Conservation (phyloP, 352 stramenopile genomes). For the Globisporangium uncinulatum region DNA sequence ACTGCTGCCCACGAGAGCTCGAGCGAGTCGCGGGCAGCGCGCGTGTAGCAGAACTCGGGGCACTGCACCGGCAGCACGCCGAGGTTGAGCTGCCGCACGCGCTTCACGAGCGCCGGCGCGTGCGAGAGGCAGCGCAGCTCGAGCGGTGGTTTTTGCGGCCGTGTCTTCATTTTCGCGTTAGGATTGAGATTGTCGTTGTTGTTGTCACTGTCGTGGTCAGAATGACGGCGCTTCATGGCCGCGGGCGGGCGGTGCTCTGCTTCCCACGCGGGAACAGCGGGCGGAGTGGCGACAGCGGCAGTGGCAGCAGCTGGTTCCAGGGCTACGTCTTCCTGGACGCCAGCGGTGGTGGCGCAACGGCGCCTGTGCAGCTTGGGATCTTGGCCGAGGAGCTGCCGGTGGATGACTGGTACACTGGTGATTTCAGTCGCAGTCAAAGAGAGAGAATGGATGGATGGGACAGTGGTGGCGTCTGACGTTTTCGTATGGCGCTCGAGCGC, state of each 20-base stretch:
- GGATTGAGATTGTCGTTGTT: slow-evolving; percentile 9
- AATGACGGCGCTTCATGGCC: slow-evolving; percentile 19
- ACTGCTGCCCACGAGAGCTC: slow-evolving; percentile 41
- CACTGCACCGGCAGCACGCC: slow-evolving; percentile 60
- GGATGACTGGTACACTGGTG: slow-evolving; percentile 40
- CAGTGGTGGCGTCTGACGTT: too few relatives aligned
- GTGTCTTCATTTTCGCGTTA: slow-evolving; percentile 7
- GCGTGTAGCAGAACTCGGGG: slow-evolving; percentile 59
- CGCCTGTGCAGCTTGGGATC: slow-evolving; percentile 37
- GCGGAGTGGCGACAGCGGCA: not conserved
- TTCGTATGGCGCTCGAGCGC: not conserved
- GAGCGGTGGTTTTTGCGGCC: slow-evolving; percentile 4
- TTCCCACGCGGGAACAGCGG: slow-evolving; percentile 28
- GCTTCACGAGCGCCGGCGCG: slow-evolving; percentile 32
- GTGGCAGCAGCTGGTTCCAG: slow-evolving; percentile 53
- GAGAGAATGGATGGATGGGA: too few relatives aligned
- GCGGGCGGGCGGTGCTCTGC: slow-evolving; percentile 46
- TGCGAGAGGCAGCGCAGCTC: slow-evolving; percentile 36
- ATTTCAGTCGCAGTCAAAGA: not conserved
- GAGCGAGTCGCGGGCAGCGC: slow-evolving; percentile 35
- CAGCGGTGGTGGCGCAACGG: not conserved
- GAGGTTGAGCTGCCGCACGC: slow-evolving; percentile 60
- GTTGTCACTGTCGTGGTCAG: slow-evolving; percentile 1
- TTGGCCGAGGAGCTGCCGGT: slow-evolving; percentile 57
- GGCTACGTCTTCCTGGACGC: slow-evolving; percentile 47